A percentile compares a stretch with the other conserved stretches of the same genome.
Evolutionary conservation across 805 yeast species (phyloP).

Genomic region (Starmerella kuoi): DNA sequence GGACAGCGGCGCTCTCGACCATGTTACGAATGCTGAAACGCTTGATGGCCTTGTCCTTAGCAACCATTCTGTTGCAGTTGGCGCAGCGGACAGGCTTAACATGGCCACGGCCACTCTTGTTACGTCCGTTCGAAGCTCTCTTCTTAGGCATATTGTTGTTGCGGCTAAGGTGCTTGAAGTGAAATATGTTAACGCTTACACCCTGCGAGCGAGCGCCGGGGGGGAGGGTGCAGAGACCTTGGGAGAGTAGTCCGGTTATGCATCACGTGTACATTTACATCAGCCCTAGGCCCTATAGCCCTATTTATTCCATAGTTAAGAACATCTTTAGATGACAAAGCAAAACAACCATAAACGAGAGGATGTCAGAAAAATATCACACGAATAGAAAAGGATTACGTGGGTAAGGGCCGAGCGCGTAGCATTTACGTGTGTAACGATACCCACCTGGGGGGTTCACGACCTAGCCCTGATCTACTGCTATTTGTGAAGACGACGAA

Average conservation of each 20-base stretch:
- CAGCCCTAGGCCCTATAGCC: slow-evolving; percentile 10
- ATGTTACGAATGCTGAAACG: slow-evolving; percentile 99
- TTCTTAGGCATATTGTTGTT: slow-evolving; percentile 85
- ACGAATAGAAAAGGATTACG: too few species aligned
- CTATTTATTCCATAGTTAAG: too few species aligned
- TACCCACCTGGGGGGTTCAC: too few species aligned
- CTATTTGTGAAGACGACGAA: too few species aligned
- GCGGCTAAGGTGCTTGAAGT: slow-evolving; percentile 8
- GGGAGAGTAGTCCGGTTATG: slow-evolving; percentile 2
- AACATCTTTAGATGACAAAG: too few species aligned
- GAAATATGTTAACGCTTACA: slow-evolving; percentile 10
- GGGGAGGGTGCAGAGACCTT: slow-evolving; percentile 1
- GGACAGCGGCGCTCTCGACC: slow-evolving; percentile 99
- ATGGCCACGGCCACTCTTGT: slow-evolving; percentile 99
- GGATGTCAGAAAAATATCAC: too few species aligned
- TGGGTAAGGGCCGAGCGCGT: too few species aligned
- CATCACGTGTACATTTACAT: slow-evolving; percentile 10
- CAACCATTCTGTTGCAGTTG: slow-evolving; percentile 99
- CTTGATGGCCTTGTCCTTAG: slow-evolving; percentile 99
- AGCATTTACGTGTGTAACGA: too few species aligned
- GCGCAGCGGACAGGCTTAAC: slow-evolving; percentile 99
- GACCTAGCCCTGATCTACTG: too few species aligned
- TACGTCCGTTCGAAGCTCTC: slow-evolving; percentile 99
- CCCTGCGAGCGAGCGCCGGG: slow-evolving; percentile 3
- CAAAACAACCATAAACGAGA: too few species aligned